A percentile compares a stretch with the other conserved stretches of the same genome.
Conservation (phyloP, 805 yeast genomes). For the Zygotorulaspora florentina region DNA sequence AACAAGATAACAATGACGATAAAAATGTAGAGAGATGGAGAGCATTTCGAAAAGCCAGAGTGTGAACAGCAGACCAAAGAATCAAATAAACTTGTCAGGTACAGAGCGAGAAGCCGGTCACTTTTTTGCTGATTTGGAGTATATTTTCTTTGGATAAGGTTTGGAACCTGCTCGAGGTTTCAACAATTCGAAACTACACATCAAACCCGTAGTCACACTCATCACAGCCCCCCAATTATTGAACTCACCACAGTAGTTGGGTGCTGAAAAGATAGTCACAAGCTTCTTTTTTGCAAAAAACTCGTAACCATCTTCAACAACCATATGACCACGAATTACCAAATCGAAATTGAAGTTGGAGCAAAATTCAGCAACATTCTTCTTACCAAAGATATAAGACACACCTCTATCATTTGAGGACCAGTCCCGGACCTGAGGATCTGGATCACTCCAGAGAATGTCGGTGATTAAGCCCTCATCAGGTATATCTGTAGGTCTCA, state of each 20-base stretch:
- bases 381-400: slow-evolving; percentile 69
- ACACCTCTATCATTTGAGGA: slow-evolving; percentile 79
- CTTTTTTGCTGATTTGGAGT: slow-evolving; percentile 2
- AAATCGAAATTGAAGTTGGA: slow-evolving; percentile 64
- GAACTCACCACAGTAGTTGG: slow-evolving; percentile 80
- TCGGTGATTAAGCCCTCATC: slow-evolving; percentile 75
- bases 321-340: slow-evolving; percentile 83
- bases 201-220: slow-evolving; percentile 63
- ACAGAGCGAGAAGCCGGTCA: background rate
- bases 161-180: slow-evolving; percentile 45
- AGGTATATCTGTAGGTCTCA: slow-evolving; percentile 80
- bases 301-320: slow-evolving; percentile 84
- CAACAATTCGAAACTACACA: slow-evolving; percentile 67
- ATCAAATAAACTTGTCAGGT: background rate
- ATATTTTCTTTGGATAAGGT: slow-evolving; percentile 2
- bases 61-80: background rate
- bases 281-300: slow-evolving; percentile 69
- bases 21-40: too few species aligned
- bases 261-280: slow-evolving; percentile 78
- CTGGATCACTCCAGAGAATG: slow-evolving; percentile 81
- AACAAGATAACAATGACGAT: too few species aligned
- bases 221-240: slow-evolving; percentile 77
- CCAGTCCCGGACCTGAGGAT: slow-evolving; percentile 53
- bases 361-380: slow-evolving; percentile 63
- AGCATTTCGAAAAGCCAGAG: too few species aligned